Base-by-base conservation (phyloP, 2,329 filamentous ascomycete genomes). In the Byssochlamys sp. region DNA sequence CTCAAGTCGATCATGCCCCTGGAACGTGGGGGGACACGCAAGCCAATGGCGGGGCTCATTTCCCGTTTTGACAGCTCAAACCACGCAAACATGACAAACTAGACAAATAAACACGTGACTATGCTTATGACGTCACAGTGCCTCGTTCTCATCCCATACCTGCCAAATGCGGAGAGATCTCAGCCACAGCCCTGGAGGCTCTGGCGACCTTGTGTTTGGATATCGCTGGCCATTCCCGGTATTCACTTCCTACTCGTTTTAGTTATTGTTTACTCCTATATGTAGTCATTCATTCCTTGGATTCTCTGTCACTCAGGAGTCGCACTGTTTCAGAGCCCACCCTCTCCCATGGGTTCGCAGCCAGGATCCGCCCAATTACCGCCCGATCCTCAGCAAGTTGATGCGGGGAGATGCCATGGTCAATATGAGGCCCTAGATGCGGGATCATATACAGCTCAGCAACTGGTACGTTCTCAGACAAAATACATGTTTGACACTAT, bases 391-490 rank as follows among this genome's bases (percentile, higher is more conserved):
- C 57, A 58, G 55, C 63, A 67, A 39, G 48, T 58, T 55, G 54
- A 60, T 57, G 55, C 60, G 57, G 60, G 52, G 52, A 55, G 45
- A 27, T 59, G 63, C 53, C 57, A 69, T 57, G 65, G 64, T 12
- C 60, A 66, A 9, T 65, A 68, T 56, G 66, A 70, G 58, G 72
- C 69, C 33, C 65, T 82, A 58, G 73, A 76, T 58, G 69, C 74
- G 24, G 76, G 78, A 28, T 82, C 80, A 7, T 81, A 81, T 66
- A 84, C 81, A 4, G 76, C 78, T 2, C 77, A 79, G 62, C 77
- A 78, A 63, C 68, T 84, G 69, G 80, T 81, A 75, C 52, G 70
- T 61, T 54, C 19, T 33, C 25, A 50, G 50, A 54, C 62, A 64
- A 50, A 65, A 63, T 61, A 39, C 58, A 27, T 49, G n/a, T 35